Conservation (phyloP, 768 basidiomycete species). For the Pisolithus marmoratus region DNA sequence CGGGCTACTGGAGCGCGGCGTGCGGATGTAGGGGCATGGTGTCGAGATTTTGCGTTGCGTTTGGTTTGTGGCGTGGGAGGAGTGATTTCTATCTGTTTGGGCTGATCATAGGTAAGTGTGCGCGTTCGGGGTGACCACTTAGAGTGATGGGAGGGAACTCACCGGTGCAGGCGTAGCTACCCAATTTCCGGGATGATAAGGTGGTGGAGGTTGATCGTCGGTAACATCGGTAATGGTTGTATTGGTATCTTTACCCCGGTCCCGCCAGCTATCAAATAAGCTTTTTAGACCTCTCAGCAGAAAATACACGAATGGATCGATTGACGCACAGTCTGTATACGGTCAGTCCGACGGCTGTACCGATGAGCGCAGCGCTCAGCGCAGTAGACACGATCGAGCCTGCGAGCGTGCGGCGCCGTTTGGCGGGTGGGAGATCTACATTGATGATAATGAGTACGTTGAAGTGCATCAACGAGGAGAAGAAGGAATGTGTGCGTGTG, state of each 20-base stretch:
- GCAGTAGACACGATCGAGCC: slow-evolving; percentile 82
- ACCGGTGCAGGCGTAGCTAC: slow-evolving; percentile 35
- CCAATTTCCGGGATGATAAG: slow-evolving; percentile 61
- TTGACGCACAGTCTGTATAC: slow-evolving; percentile 76
- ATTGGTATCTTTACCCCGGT: slow-evolving; percentile 48
- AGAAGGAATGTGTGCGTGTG: neutral
- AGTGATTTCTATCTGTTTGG: slow-evolving; percentile 30
- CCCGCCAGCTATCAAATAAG: slow-evolving; percentile 56
- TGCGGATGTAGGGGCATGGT: slow-evolving; percentile 23
- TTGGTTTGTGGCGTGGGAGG: slow-evolving; percentile 32
- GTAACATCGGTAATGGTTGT: neutral
- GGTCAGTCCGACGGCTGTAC: slow-evolving; percentile 80
- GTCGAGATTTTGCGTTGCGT: slow-evolving; percentile 27
- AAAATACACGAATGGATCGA: neutral
- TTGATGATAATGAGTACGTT: slow-evolving; percentile 42
- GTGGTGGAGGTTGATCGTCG: slow-evolving; percentile 47
- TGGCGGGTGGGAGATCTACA: slow-evolving; percentile 72
- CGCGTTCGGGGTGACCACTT: neutral
- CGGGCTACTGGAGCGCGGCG: slow-evolving; percentile 30
- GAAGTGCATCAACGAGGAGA: slow-evolving; percentile 23
- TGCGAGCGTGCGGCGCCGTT: slow-evolving; percentile 76
- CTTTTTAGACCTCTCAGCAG: slow-evolving; percentile 1
- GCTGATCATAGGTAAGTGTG: slow-evolving; percentile 3
- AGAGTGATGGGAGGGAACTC: slow-evolving; percentile 3
- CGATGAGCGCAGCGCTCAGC: slow-evolving; percentile 78